These are phyloP conservation scores for Coemansia sp. DNA, from an alignment of 192 early-diverging fungal species.

Conservation along the genomic window DNA sequence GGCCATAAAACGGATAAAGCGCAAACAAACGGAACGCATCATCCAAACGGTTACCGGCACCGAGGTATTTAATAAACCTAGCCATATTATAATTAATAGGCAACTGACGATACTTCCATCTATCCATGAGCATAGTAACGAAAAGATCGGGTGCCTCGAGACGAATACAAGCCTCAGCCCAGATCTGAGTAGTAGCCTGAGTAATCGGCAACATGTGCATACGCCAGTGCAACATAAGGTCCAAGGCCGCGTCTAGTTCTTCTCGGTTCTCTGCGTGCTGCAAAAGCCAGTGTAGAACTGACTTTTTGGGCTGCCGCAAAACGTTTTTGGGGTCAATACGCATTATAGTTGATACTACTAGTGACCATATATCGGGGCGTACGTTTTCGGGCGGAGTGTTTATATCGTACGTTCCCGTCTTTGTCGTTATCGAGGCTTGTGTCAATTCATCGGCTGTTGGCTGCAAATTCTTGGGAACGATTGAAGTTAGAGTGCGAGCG, in stretches of 20 bases:
- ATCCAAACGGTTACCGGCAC: slow-evolving; percentile 17
- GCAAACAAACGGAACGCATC: slow-evolving; percentile 52
- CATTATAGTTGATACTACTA: slow-evolving; percentile 28
- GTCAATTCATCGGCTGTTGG: slow-evolving; percentile 11
- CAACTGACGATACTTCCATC: slow-evolving; percentile 54
- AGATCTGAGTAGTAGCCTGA: slow-evolving; percentile 44
- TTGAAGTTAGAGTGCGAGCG: neutral
- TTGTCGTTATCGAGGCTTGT: neutral
- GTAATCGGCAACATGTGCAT: slow-evolving; percentile 38
- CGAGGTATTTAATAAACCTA: slow-evolving; percentile 28
- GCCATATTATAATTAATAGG: slow-evolving; percentile 37
- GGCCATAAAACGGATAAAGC: slow-evolving; percentile 39
- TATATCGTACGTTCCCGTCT: slow-evolving; percentile 8
- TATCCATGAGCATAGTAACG: slow-evolving; percentile 37
- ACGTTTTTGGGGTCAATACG: slow-evolving; percentile 9
- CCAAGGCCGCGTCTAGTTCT: slow-evolving; percentile 33
- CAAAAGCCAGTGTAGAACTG: slow-evolving; percentile 38
- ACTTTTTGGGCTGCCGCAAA: slow-evolving; percentile 24
- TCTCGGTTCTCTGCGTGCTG: slow-evolving; percentile 19
- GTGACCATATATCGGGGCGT: slow-evolving; percentile 28
- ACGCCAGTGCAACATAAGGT: slow-evolving; percentile 38
- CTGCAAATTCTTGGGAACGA: slow-evolving; percentile 28
- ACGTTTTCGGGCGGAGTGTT: slow-evolving; percentile 17
- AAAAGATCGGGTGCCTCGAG: slow-evolving; percentile 29
- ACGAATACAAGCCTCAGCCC: slow-evolving; percentile 36